Evolutionary conservation across 306 rosid genomes (phyloP).

Genomic region (Coriaria nepalensis): DNA sequence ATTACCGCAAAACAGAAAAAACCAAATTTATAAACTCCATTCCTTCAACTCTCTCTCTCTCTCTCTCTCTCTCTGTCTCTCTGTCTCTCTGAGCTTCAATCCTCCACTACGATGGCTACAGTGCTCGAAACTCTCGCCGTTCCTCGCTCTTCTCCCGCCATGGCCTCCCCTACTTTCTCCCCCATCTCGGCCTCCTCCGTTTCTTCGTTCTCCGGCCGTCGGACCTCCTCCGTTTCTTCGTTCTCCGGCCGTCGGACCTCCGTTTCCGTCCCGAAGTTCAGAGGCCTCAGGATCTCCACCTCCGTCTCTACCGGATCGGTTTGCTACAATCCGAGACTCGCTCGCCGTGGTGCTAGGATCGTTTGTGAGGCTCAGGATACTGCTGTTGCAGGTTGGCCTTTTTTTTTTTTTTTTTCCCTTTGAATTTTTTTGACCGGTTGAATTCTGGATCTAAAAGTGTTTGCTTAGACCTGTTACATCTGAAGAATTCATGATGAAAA

Average conservation of each 20-base stretch:
- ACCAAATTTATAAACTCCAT: neutral
- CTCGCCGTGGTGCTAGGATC: constrained; percentile 27
- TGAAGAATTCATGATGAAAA: too few species aligned
- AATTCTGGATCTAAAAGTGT: neutral
- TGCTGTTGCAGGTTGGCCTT: constrained; percentile 48
- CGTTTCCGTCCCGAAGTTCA: constrained; percentile 22
- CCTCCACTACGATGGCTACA: constrained; percentile 60
- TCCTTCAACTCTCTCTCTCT: neutral
- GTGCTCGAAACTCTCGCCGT: constrained; percentile 41
- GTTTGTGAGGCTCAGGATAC: constrained; percentile 69
- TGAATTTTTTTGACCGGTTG: neutral
- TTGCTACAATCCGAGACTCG: constrained; percentile 14
- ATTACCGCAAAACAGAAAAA: neutral
- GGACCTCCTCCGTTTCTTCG: constrained; percentile 29
- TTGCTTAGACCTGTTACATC: too few species aligned
- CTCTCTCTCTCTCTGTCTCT: neutral
- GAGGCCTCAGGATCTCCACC: constrained; percentile 39
- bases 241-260: constrained; percentile 23
- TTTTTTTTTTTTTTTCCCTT: neutral
- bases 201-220: constrained; percentile 17
- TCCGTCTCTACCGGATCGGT: constrained; percentile 17
- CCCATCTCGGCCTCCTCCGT: constrained; percentile 26
- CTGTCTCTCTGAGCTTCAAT: constrained; percentile 24
- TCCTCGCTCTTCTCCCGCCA: constrained; percentile 31
- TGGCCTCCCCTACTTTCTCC: constrained; percentile 18